These are phyloP conservation scores for Penicillium pancosmium DNA, from an alignment of 495 filamentous ascomycete species.

Conservation along the genomic window DNA sequence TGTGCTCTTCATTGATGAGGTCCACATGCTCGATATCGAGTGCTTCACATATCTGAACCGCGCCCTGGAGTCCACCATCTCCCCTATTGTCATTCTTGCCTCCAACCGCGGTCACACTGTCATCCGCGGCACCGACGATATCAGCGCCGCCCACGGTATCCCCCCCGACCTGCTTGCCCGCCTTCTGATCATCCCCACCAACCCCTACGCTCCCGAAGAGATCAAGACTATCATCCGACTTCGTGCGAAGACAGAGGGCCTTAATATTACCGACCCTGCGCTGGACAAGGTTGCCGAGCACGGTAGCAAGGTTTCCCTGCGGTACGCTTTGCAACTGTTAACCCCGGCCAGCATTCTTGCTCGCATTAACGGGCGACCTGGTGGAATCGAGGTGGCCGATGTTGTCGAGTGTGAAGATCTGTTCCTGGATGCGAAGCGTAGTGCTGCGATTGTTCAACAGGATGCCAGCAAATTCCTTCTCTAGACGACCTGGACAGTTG, in stretches of 20 bases:
- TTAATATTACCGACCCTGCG: slow-evolving; percentile 78
- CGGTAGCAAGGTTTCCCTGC: slow-evolving; percentile 81
- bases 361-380: slow-evolving; percentile 66
- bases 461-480: slow-evolving; percentile 66
- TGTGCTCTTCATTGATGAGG: slow-evolving; percentile 98
- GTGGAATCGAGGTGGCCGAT: slow-evolving; percentile 77
- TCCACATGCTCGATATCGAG: slow-evolving; percentile 98
- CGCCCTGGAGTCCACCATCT: slow-evolving; percentile 88
- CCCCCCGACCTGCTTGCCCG: slow-evolving; percentile 90
- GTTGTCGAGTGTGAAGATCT: slow-evolving; percentile 87
- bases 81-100: slow-evolving; percentile 94
- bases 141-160: slow-evolving; percentile 86
- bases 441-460: slow-evolving; percentile 69
- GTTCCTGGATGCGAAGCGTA: slow-evolving; percentile 87
- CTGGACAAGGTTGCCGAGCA: slow-evolving; percentile 83
- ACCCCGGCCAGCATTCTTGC: slow-evolving; percentile 80
- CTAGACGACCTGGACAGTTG: slow-evolving; percentile 26
- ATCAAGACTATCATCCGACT: slow-evolving; percentile 87
- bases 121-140: slow-evolving; percentile 82
- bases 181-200: slow-evolving; percentile 92
- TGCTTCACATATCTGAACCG: slow-evolving; percentile 99
- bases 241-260: slow-evolving; percentile 77
- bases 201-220: slow-evolving; percentile 79
- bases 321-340: slow-evolving; percentile 90
- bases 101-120: slow-evolving; percentile 92